These are phyloP conservation scores for Colletotrichum abscissum DNA, from an alignment of 2,329 filamentous ascomycete genomes.

Conservation along the genomic window DNA sequence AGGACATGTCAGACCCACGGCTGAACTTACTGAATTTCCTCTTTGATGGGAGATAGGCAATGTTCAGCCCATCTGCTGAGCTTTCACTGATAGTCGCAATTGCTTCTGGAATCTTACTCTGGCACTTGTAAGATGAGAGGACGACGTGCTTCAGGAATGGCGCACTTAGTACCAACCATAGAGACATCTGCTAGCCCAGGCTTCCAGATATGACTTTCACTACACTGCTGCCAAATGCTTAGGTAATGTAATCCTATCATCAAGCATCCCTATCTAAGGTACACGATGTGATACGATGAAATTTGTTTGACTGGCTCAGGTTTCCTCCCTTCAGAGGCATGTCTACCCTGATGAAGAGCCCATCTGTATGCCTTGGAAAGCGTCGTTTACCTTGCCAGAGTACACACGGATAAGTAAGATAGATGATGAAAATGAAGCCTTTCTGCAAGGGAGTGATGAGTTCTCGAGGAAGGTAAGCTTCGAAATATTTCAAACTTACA, in stretches of 20 bases:
- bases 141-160: neutral
- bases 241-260: neutral
- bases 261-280: too few species aligned
- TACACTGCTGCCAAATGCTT: neutral
- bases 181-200: neutral
- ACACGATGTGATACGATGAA: too few species aligned
- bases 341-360: neutral
- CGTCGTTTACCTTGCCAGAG: neutral
- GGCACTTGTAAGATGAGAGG: neutral
- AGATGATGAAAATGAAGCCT: neutral
- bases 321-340: neutral
- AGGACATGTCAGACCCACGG: neutral
- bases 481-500: neutral
- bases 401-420: too few species aligned
- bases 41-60: neutral
- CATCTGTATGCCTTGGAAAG: neutral
- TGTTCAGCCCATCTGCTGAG: neutral
- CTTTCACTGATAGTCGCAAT: neutral
- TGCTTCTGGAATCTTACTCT: neutral
- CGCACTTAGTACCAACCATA: neutral
- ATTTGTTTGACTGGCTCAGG: too few species aligned
- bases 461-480: too few species aligned
- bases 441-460: neutral
- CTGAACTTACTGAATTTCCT: neutral
- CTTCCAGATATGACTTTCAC: neutral